Evolutionary conservation across 345 rosid genomes (phyloP).

Genomic region (Noccaea bulbosa): DNA sequence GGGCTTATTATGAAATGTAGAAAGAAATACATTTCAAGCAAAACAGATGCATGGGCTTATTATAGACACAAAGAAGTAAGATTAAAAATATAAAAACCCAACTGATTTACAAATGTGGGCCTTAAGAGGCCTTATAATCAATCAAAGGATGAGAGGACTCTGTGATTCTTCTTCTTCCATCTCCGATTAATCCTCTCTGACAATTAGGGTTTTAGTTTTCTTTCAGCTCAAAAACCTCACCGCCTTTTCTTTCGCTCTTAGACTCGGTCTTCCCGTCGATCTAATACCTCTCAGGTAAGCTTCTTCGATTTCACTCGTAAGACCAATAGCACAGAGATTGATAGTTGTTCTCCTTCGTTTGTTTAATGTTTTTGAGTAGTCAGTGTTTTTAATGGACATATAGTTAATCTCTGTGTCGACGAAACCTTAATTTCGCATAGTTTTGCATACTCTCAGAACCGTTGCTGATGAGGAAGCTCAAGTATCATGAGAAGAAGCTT

Average conservation of each 20-base stretch:
- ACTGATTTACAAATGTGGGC: background rate
- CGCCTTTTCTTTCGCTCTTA: background rate
- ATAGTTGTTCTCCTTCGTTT: background rate
- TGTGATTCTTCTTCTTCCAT: slow-evolving; percentile 18
- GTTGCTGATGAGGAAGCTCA: slow-evolving; percentile 67
- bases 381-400: background rate
- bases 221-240: background rate
- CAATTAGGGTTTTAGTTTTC: slow-evolving; percentile 8
- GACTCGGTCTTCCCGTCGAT: background rate
- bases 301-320: background rate
- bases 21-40: no score
- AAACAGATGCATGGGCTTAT: slow-evolving; percentile 15
- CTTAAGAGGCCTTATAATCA: slow-evolving; percentile 14
- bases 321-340: background rate
- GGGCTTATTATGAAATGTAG: no score
- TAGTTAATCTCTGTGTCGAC: background rate
- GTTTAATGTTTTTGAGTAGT: background rate
- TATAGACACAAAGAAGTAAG: background rate
- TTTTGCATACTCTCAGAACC: slow-evolving; percentile 9
- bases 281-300: slow-evolving; percentile 8
- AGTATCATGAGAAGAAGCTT: slow-evolving; percentile 72
- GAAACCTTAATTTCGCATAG: slow-evolving; percentile 5
- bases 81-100: background rate
- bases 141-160: background rate
- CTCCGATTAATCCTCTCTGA: slow-evolving; percentile 2